A percentile compares a stretch with the other conserved stretches of the same genome.
phyloP scores from a whole-genome alignment of 768 basidiomycete genomes.

The Amyloporia xantha region DNA sequence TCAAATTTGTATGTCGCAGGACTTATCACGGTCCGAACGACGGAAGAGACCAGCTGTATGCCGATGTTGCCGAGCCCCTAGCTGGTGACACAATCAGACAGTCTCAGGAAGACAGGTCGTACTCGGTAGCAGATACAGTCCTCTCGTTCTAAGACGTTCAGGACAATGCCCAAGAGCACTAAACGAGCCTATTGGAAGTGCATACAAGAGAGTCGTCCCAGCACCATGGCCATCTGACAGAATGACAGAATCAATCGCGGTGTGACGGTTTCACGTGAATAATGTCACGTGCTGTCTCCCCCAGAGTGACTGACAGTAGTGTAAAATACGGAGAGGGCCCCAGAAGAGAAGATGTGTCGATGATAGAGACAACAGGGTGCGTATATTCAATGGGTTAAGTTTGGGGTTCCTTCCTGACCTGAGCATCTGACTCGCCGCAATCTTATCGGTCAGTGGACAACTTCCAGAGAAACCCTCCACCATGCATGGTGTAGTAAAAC shows the following conservation, averaged over 20 bases:
- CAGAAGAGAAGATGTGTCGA: background rate
- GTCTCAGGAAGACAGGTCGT: background rate
- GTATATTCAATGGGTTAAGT: no score
- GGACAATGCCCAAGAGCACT: background rate
- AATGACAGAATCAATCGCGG: background rate
- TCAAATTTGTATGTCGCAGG: background rate
- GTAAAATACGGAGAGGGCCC: background rate
- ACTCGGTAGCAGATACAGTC: background rate
- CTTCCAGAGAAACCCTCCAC: background rate
- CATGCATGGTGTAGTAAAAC: background rate
- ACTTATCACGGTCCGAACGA: background rate
- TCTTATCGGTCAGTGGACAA: background rate
- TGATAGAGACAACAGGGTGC: background rate
- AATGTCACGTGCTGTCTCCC: background rate
- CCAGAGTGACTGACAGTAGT: background rate
- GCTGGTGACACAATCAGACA: background rate
- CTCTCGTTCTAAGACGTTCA: background rate
- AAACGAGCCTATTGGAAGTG: background rate
- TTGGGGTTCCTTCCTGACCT: no score
- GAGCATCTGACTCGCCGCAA: background rate
- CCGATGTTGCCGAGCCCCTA: constrained; percentile 2
- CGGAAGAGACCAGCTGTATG: background rate
- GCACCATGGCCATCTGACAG: no score
- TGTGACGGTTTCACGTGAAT: background rate
- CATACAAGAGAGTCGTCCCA: background rate